Base-by-base conservation (phyloP, 148 eudicot genomes). In the Fagopyrum homotropicum region DNA sequence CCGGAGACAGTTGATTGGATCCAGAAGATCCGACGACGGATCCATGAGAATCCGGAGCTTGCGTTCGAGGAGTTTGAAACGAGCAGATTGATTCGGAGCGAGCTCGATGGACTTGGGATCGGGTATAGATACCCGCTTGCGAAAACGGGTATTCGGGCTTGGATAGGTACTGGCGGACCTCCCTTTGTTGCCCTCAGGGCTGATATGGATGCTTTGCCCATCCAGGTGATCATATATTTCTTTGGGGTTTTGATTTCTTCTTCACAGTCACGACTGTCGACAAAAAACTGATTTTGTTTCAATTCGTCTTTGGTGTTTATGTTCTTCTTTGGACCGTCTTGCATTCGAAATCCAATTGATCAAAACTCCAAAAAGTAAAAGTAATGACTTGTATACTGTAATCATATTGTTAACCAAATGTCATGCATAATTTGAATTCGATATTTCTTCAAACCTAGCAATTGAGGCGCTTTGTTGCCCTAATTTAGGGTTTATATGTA, bases 171-270 rank as follows among this genome's bases (percentile, higher is more conserved):
- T 17, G 76, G 76, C 63, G 48, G 47, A 40, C 64, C 57, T 19
- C 76, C 76, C 14, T 52, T 49, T 22, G 57, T 73, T 50, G 57
- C 76, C 49, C 76, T 73, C 19, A 26, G 76, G 60, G 76, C 76
- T 8, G 76, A 73, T 22, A 73, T 73, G 76, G 76, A 73, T 52
- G 76, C 76, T 43, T 52, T 73, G 26, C 61, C 76, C 60, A 54
- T 73, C 9, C 61, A 73, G 76, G 76, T 73, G 7, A 4, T 22
- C 2, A 5, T 9, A 45, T 11, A 19, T 59, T 59, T 59, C 64
- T 59, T 35, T 26, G 2, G 5, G 22, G 17, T 4, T 15, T 16
- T 16, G n/a, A 15, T 55, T 55, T 55, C 40, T 35, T 35, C 40
- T 35, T 35, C 40, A 1, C 1, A 35, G 40, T 35, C 0, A 0